phyloP scores from a whole-genome alignment of 371 early-diverging fungal species.

The Saksenaea oblongispora region DNA sequence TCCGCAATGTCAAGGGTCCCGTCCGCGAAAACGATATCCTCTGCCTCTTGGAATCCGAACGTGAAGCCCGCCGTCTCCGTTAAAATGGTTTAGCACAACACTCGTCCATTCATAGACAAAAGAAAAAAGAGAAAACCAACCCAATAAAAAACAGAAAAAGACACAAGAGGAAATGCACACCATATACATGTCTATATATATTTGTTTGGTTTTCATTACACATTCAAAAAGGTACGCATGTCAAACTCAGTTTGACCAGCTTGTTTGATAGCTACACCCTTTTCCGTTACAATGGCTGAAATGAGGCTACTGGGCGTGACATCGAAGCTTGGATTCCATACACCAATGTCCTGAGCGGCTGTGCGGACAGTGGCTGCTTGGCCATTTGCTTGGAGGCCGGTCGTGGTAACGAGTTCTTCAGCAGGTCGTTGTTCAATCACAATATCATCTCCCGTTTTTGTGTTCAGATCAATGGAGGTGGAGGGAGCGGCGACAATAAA shows the following conservation, averaged over 20 bases:
- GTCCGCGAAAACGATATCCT: conserved; percentile 97
- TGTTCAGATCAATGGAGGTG: conserved; percentile 85
- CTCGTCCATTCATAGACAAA: not conserved
- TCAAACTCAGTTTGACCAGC: conserved; percentile 58
- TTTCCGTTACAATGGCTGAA: conserved; percentile 92
- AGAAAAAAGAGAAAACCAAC: not conserved
- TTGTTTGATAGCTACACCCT: conserved; percentile 77
- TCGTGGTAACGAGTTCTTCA: conserved; percentile 74
- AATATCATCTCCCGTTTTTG: conserved; percentile 72
- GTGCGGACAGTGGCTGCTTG: conserved; percentile 68
- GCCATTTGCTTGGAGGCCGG: conserved; percentile 59
- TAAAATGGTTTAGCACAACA: conserved; percentile 51
- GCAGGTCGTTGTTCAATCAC: conserved; percentile 85
- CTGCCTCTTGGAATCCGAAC: conserved; percentile 97
- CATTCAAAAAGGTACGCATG: conserved; percentile 48
- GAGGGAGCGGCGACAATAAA: conserved; percentile 96
- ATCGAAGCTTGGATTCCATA: conserved; percentile 98
- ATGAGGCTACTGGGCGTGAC: conserved; percentile 90
- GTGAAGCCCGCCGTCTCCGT: conserved; percentile 98
- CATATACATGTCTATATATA: not conserved
- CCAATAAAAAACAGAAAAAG: not conserved
- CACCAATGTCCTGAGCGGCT: conserved; percentile 80
- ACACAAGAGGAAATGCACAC: not conserved
- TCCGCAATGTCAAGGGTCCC: conserved; percentile 99
- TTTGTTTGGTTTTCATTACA: not conserved